Evolutionary conservation across 2,329 filamentous ascomycete genomes (phyloP), one percentile per base, ranked within the genome.

Genomic region (Dactylellina parvicollis): DNA sequence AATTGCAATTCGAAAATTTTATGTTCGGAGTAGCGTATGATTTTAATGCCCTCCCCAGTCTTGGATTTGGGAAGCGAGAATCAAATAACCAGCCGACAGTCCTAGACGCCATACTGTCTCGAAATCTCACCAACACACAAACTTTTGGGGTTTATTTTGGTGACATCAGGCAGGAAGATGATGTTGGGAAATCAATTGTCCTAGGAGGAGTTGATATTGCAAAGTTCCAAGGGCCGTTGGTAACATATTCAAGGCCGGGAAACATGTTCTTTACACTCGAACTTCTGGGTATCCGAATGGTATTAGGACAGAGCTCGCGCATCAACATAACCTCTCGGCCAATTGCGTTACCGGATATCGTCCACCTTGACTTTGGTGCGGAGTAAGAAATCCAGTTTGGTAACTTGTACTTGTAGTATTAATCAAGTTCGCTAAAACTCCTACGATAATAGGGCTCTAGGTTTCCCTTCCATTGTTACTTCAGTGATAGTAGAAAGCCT

Each of bases 131-230:
- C 12, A 34, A 47, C 28, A 34, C 24, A 7, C 3, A 22, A 1
- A 24, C 56, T n/a, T 36, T 38, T 28, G 56, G 56, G 9, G 18
- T 61, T 9, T 38, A 61, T 16, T 24, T 61, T 14, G 56, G 42
- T 1, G 22, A 26, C 9, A 16, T 22, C 5, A 1, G 20, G 5
- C 3, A 26, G 14, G 40, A 8, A 10, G 24, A 22, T 34, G 32
- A 26, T 28, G n/a, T 3, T 0, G 20, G 20, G 8, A 36, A 24
- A 18, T 62, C 57, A 1, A 20, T 62, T 30, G 9, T 20, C 14
- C 44, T 62, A n/a, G 57, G 57, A 4, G 57, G 57, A 5, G 24
- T 62, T n/a, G 57, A 62, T 52, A 22, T 52, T 5, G 46, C 44
- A 18, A 62, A 62, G 16, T 62, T 62, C 22, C 3, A 18, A 16